Percentiles rank a stretch among this genome's conserved stretches.
These are phyloP conservation scores for Vigna mungo DNA, from an alignment of 306 rosid genomes.

Conservation along the genomic window DNA sequence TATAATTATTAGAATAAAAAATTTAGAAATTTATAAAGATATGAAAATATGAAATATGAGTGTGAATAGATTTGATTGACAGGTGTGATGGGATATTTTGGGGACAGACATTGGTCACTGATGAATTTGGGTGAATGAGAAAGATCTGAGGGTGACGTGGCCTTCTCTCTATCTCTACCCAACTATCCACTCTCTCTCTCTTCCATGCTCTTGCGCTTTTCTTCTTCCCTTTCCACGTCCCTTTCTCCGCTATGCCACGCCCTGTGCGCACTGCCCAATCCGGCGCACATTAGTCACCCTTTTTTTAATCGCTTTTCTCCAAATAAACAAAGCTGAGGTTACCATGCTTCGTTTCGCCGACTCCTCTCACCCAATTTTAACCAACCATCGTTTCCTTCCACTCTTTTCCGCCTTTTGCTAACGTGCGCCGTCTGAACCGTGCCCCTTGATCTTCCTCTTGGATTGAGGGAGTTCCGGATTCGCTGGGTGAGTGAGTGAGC, in stretches of 20 bases:
- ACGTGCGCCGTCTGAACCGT: constrained; percentile 51
- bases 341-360: background rate
- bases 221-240: constrained; percentile 50
- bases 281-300: constrained; percentile 44
- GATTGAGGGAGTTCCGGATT: background rate
- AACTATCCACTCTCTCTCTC: constrained; percentile 50
- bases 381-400: background rate
- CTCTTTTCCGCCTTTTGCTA: constrained; percentile 35
- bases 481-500: background rate
- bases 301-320: background rate
- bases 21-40: no score
- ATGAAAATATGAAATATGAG: no score
- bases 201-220: constrained; percentile 50
- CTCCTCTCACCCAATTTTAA: background rate
- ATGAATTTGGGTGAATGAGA: background rate
- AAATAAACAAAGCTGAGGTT: constrained; percentile 9
- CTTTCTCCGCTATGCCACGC: constrained; percentile 18
- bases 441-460: constrained; percentile 13
- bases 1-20: no score
- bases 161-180: constrained; percentile 58
- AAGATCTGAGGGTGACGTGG: constrained; percentile 63
- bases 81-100: constrained; percentile 16
- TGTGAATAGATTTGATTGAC: background rate
- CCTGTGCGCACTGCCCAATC: background rate
- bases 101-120: background rate